These are phyloP conservation scores for Mimosa pudica DNA, from an alignment of 306 rosid genomes.

Conservation along the genomic window DNA sequence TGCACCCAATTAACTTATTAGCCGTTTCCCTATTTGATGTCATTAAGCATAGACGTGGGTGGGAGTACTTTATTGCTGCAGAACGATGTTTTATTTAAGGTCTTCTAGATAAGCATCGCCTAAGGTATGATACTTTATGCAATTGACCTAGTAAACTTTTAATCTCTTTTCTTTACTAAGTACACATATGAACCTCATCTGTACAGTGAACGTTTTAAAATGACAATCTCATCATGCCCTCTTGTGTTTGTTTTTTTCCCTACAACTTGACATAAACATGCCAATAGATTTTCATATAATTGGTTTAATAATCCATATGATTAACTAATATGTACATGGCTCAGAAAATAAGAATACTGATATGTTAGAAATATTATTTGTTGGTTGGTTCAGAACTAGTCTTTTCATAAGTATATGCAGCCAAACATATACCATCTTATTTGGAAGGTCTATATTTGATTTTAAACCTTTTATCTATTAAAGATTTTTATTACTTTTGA, in stretches of 20 bases:
- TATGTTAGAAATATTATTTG: background rate
- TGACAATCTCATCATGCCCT: constrained; percentile 18
- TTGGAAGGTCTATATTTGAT: no score
- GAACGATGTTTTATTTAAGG: constrained; percentile 2
- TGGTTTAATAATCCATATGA: background rate
- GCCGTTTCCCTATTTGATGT: constrained; percentile 3
- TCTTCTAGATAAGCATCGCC: constrained; percentile 31
- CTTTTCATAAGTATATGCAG: no score
- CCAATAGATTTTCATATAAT: background rate
- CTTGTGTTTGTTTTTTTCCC: constrained; percentile 32
- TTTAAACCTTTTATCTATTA: no score
- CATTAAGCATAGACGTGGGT: no score
- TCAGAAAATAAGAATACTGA: background rate
- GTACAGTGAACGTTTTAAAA: constrained; percentile 4
- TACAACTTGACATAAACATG: background rate
- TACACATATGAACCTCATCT: background rate
- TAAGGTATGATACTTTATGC: constrained; percentile 11
- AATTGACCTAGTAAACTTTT: constrained; percentile 38
- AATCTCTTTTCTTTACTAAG: background rate
- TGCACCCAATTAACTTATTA: background rate
- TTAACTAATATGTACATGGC: background rate
- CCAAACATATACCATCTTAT: no score
- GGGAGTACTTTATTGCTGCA: background rate
- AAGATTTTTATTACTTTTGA: no score
- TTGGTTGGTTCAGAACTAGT: background rate